These are phyloP conservation scores for Apiospora malaysiana DNA, from an alignment of 2,329 filamentous ascomycete genomes.

Conservation along the genomic window DNA sequence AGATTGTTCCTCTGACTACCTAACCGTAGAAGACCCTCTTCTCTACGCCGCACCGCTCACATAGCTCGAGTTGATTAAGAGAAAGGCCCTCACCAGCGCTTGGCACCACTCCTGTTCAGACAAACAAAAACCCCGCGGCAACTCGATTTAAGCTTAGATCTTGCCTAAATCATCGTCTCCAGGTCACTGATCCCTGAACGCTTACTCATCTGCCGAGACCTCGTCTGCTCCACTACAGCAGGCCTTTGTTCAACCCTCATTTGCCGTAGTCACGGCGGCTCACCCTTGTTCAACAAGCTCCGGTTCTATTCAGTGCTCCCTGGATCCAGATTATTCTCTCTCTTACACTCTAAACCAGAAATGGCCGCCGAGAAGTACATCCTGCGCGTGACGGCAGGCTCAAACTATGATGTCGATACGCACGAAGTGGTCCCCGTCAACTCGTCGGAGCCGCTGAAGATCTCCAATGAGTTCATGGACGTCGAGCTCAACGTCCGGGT, in stretches of 20 bases:
- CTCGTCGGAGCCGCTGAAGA: slow-evolving; percentile 62
- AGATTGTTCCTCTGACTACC: not conserved
- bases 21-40: not conserved
- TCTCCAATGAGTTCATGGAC: slow-evolving; percentile 69
- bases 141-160: slow-evolving; percentile 8
- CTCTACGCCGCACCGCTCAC: not conserved
- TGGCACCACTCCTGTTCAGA: not conserved
- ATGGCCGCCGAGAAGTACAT: slow-evolving; percentile 67
- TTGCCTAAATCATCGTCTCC: not conserved
- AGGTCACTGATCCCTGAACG: not conserved
- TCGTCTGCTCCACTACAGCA: not conserved
- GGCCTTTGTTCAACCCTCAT: not conserved
- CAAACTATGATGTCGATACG: slow-evolving; percentile 73
- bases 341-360: too few species aligned
- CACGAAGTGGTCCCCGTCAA: slow-evolving; percentile 82
- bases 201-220: slow-evolving; percentile 7
- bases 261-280: not conserved
- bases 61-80: not conserved
- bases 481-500: slow-evolving; percentile 78
- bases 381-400: slow-evolving; percentile 81
- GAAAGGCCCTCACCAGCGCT: not conserved
- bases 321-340: too few species aligned
- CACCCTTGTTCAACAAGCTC: not conserved
- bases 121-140: not conserved
- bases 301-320: too few species aligned